Evolutionary conservation across 768 basidiomycete genomes (phyloP).

Genomic region (Rhizopogon salebrosus): DNA sequence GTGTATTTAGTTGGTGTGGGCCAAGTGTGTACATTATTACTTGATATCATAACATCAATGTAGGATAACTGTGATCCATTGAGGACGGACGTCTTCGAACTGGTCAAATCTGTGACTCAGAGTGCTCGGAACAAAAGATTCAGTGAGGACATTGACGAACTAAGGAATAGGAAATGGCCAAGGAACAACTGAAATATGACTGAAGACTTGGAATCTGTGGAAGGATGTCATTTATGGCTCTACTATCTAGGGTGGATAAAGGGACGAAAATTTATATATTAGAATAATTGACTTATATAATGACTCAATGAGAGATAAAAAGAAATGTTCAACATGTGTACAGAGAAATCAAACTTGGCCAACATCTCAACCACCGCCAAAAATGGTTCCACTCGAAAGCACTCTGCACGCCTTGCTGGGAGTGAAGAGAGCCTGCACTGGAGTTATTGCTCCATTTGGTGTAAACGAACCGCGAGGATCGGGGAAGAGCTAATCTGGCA

Average conservation of each 20-base stretch:
- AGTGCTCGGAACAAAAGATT: neutral
- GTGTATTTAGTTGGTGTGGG: neutral
- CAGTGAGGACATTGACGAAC: neutral
- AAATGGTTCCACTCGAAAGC: neutral
- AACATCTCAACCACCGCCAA: neutral
- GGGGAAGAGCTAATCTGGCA: no score
- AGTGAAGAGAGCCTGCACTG: neutral
- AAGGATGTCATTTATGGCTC: no score
- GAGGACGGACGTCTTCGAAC: no score
- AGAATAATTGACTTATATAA: neutral
- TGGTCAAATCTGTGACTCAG: no score
- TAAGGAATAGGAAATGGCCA: neutral
- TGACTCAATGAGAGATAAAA: conserved; percentile 12
- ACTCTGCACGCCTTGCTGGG: neutral
- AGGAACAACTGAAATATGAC: neutral
- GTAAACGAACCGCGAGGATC: conserved; percentile 10
- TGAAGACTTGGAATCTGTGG: neutral
- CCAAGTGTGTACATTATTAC: no score
- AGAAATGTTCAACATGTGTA: conserved; percentile 8
- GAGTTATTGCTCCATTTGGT: neutral
- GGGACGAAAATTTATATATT: conserved; percentile 5
- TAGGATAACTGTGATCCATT: no score
- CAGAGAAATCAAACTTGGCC: neutral
- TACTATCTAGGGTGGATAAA: conserved; percentile 4
- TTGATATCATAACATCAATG: no score